Conservation (phyloP, 1,284 basidiomycete species). For the Ustilago trichophora region DNA sequence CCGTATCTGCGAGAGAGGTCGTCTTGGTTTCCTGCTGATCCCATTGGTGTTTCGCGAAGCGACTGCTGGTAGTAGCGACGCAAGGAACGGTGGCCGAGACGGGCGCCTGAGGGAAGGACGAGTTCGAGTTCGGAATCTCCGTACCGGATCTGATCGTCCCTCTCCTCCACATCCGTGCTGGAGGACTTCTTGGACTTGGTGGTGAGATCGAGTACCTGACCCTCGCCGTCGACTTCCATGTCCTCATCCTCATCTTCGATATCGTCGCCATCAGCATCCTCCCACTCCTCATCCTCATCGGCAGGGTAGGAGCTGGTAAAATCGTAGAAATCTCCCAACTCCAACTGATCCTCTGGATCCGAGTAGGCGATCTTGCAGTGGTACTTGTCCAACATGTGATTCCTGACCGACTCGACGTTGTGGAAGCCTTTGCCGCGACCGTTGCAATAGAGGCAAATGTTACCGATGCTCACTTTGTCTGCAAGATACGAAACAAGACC, state of each 20-base stretch:
- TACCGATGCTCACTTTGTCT: conserved; percentile 90
- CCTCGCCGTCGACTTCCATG: conserved; percentile 44
- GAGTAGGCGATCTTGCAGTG: conserved; percentile 98
- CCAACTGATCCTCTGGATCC: conserved; percentile 79
- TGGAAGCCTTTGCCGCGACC: conserved; percentile 58
- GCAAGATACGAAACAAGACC: conserved; percentile 88
- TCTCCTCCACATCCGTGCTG: conserved; percentile 71
- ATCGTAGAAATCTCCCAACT: conserved; percentile 93
- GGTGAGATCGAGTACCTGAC: conserved; percentile 18
- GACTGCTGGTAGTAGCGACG: conserved; percentile 84
- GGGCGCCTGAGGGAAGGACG: conserved; percentile 90
- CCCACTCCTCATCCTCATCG: conserved; percentile 64
- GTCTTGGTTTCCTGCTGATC: conserved; percentile 3
- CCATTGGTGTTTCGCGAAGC: conserved; percentile 51
- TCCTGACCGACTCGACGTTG: conserved; percentile 53
- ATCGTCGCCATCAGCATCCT: conserved; percentile 36
- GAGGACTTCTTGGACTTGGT: conserved; percentile 43
- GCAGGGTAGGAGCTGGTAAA: conserved; percentile 81
- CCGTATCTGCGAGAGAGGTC: conserved; percentile 35
- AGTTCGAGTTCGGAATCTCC: conserved; percentile 77
- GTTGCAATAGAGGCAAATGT: conserved; percentile 87
- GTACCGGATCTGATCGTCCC: conserved; percentile 69
- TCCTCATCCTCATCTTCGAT: conserved; percentile 40
- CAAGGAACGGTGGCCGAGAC: conserved; percentile 90
- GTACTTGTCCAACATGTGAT: conserved; percentile 65